phyloP scores from a whole-genome alignment of 805 yeast species.

The Cyberlindnera lachancei region DNA sequence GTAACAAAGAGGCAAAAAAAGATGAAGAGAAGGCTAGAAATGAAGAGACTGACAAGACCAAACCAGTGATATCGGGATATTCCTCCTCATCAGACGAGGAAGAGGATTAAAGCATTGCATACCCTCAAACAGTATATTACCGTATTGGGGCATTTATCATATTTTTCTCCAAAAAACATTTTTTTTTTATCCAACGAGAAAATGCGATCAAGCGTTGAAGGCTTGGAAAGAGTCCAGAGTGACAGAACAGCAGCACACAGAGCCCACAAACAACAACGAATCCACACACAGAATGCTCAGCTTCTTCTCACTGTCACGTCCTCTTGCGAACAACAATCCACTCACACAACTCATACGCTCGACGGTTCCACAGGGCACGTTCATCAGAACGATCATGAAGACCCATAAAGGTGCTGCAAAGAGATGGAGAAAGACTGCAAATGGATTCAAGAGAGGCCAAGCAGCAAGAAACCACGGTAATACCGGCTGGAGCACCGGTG shows the following conservation, averaged over 20 bases:
- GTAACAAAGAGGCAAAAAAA: not conserved
- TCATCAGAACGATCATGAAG: slow-evolving; percentile 42
- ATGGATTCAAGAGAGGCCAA: slow-evolving; percentile 53
- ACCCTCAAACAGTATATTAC: no score
- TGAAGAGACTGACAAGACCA: no score
- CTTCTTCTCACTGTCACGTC: slow-evolving; percentile 5
- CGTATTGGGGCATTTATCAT: no score
- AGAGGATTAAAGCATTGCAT: no score
- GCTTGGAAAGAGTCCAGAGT: no score
- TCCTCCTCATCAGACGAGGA: slow-evolving; percentile 4
- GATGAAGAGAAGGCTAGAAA: not conserved
- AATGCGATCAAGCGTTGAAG: no score
- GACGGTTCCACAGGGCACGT: slow-evolving; percentile 6
- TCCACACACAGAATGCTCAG: slow-evolving; percentile 7
- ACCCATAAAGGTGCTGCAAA: slow-evolving; percentile 84
- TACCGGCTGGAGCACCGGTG: slow-evolving; percentile 71
- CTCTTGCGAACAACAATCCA: no score
- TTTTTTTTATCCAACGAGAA: no score
- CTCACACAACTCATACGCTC: not conserved
- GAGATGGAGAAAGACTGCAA: slow-evolving; percentile 73
- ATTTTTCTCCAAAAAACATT: no score
- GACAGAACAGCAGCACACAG: no score
- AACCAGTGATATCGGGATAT: slow-evolving; percentile 1
- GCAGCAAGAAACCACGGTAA: slow-evolving; percentile 93
- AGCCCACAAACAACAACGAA: not conserved